Percentiles rank a stretch among this genome's conserved stretches.
These are phyloP conservation scores for maize (Zea mays) DNA, from an alignment of 176 grass and related monocot species.

Conservation along the genomic window Zm-B73-REFERENCE-NAM-5.0 NC_050100.1:134135001-134135500, in stretches of 20 bases:
- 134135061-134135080: constrained; percentile 3
- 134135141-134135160: not conserved
- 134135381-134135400: too few species aligned
- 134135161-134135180: not conserved
- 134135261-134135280: constrained; percentile 39
- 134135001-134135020: not conserved
- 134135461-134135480: too few species aligned
- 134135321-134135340: too few species aligned
- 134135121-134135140: not conserved
- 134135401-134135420: too few species aligned
- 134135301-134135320: not conserved
- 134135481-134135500: too few species aligned
- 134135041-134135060: constrained; percentile 12
- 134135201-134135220: not conserved
- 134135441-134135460: too few species aligned
- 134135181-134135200: not conserved
- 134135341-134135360: too few species aligned
- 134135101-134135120: not conserved
- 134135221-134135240: constrained; percentile 10
- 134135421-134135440: too few species aligned
- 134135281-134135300: not conserved
- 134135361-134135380: too few species aligned
- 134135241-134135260: constrained; percentile 32
- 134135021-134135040: not conserved
- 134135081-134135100: constrained; percentile 10